Conservation (phyloP, 2,329 filamentous ascomycete species). For the Aspergillus hiratsukae region DNA sequence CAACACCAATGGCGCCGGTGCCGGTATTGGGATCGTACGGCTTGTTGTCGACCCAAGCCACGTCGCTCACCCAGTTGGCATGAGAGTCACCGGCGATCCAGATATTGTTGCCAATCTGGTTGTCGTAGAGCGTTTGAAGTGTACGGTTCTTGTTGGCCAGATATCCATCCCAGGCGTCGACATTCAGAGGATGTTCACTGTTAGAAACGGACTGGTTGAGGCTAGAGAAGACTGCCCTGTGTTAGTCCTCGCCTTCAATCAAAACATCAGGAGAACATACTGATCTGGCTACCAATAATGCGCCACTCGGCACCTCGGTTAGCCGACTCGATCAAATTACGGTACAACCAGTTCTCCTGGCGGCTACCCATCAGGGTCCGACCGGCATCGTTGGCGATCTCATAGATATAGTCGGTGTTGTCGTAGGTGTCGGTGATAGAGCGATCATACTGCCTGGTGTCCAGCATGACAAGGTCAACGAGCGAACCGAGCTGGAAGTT, state of each 20-base stretch:
- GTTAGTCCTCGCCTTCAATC: conserved; percentile 5
- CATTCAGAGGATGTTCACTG: conserved; percentile 43
- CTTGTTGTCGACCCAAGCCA: conserved; percentile 54
- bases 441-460: conserved; percentile 65
- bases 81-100: conserved; percentile 69
- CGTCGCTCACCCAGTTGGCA: conserved; percentile 59
- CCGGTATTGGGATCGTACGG: conserved; percentile 53
- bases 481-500: conserved; percentile 62
- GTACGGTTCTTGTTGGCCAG: conserved; percentile 67
- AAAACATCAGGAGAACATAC: conserved; percentile 12
- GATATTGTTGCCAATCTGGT: conserved; percentile 68
- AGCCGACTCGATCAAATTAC: conserved; percentile 53
- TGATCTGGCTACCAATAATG: conserved; percentile 65
- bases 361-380: conserved; percentile 66
- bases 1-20: conserved; percentile 55
- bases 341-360: conserved; percentile 73
- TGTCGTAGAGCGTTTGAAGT: conserved; percentile 59
- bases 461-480: conserved; percentile 64
- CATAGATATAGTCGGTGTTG: conserved; percentile 59
- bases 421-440: conserved; percentile 57
- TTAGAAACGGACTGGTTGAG: conserved; percentile 26
- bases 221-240: background rate
- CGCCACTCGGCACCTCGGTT: conserved; percentile 66
- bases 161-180: conserved; percentile 64
- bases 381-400: conserved; percentile 62